Conservation (phyloP, 2,329 filamentous ascomycete genomes). For the Fusarium udum region DNA sequence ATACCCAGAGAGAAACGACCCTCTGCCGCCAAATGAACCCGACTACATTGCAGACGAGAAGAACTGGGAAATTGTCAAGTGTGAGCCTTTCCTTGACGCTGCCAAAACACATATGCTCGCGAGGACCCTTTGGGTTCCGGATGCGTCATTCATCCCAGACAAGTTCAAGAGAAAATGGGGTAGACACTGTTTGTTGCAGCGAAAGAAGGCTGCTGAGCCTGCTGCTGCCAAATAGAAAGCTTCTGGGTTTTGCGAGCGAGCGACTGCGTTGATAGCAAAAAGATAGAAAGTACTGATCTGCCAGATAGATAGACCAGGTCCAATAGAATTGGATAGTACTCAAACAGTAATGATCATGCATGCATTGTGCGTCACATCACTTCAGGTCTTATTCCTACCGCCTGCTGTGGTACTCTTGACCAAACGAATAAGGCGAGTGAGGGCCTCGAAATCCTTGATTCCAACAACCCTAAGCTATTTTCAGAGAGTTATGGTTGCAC, state of each 20-base stretch:
- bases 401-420: not conserved
- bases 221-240: not conserved
- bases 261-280: not conserved
- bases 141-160: slow-evolving; percentile 73
- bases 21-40: slow-evolving; percentile 75
- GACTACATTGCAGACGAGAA: slow-evolving; percentile 77
- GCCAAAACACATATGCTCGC: slow-evolving; percentile 77
- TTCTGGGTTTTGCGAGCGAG: not conserved
- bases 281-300: slow-evolving; percentile 5
- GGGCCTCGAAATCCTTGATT: not conserved
- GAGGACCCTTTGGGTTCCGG: slow-evolving; percentile 84
- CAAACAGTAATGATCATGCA: not conserved
- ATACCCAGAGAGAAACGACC: slow-evolving; percentile 66
- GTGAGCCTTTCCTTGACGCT: slow-evolving; percentile 83
- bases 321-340: slow-evolving; percentile 1
- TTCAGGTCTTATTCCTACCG: slow-evolving; percentile 1
- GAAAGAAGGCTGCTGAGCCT: slow-evolving; percentile 49
- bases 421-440: not conserved
- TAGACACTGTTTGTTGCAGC: slow-evolving; percentile 82
- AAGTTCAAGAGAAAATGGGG: slow-evolving; percentile 82
- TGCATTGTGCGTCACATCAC: not conserved
- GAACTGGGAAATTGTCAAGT: slow-evolving; percentile 82
- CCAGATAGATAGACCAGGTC: not conserved
- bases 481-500: not conserved
- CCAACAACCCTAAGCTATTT: not conserved